Evolutionary conservation across 2,329 filamentous ascomycete species (phyloP).

Genomic region (Aurifilum marmelostoma): DNA sequence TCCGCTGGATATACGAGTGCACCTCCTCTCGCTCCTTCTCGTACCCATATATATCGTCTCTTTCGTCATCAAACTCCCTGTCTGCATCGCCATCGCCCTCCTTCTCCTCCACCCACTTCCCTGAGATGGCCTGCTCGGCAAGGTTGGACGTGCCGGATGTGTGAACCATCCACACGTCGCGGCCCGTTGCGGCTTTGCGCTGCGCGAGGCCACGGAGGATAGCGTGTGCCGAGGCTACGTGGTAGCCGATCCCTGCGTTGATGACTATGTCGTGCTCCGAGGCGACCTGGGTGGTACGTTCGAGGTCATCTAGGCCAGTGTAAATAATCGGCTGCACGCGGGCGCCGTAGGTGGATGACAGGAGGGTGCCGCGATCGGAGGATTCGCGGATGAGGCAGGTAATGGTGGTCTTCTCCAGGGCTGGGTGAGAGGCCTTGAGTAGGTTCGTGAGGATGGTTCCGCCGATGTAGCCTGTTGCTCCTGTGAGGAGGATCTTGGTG

Average conservation of each 20-base stretch:
- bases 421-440: slow-evolving; percentile 29
- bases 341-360: slow-evolving; percentile 19
- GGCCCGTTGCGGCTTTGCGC: slow-evolving; percentile 32
- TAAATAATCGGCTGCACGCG: slow-evolving; percentile 35
- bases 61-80: slow-evolving; percentile 46
- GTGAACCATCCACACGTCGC: slow-evolving; percentile 30
- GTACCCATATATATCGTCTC: slow-evolving; percentile 48
- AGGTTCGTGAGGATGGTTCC: slow-evolving; percentile 35
- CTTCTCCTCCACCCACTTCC: slow-evolving; percentile 41
- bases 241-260: slow-evolving; percentile 46
- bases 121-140: slow-evolving; percentile 37
- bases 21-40: slow-evolving; percentile 42
- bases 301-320: slow-evolving; percentile 33
- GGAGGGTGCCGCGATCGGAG: not conserved
- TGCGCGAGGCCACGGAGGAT: slow-evolving; percentile 47
- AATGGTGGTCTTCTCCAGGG: slow-evolving; percentile 31
- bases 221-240: slow-evolving; percentile 43
- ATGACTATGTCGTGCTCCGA: slow-evolving; percentile 44
- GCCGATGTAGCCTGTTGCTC: slow-evolving; percentile 38
- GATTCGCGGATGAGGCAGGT: slow-evolving; percentile 34
- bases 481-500: slow-evolving; percentile 35
- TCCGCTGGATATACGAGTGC: slow-evolving; percentile 47
- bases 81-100: slow-evolving; percentile 48
- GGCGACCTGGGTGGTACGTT: slow-evolving; percentile 31
- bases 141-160: slow-evolving; percentile 50